phyloP scores from a whole-genome alignment of 2,329 filamentous ascomycete species.

The Pezicula rhizophila region DNA sequence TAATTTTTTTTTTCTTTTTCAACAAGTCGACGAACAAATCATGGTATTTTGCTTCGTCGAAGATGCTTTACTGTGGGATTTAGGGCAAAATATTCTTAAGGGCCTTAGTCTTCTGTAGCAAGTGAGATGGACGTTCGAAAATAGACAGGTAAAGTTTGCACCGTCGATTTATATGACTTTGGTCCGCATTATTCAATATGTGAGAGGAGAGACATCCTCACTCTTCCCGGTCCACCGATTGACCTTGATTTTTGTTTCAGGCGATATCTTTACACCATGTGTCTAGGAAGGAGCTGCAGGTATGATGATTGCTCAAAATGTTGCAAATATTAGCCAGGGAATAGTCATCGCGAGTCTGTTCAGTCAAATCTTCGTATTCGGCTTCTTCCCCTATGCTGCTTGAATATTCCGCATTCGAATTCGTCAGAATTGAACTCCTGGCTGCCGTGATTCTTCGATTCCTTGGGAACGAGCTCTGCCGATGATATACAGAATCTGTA shows the following conservation, averaged over 20 bases:
- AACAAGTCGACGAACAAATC: too few relatives aligned
- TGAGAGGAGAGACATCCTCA: slow-evolving; percentile 28
- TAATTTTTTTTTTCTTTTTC: too few relatives aligned
- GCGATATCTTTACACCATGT: slow-evolving; percentile 36
- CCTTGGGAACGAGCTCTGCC: slow-evolving; percentile 30
- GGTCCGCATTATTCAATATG: slow-evolving; percentile 26
- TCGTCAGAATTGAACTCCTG: slow-evolving; percentile 18
- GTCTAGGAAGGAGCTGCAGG: slow-evolving; percentile 29
- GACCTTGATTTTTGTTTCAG: slow-evolving; percentile 22
- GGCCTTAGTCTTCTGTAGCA: too few relatives aligned
- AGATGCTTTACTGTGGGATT: too few relatives aligned
- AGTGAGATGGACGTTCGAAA: too few relatives aligned
- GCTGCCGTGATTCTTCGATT: neutral
- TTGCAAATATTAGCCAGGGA: slow-evolving; percentile 27
- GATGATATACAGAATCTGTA: slow-evolving; percentile 32
- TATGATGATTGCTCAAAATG: slow-evolving; percentile 14
- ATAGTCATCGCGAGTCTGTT: slow-evolving; percentile 41
- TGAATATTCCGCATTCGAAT: slow-evolving; percentile 37
- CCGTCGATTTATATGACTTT: slow-evolving; percentile 11
- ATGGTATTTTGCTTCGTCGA: too few relatives aligned
- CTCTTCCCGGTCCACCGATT: slow-evolving; percentile 28
- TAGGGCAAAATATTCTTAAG: too few relatives aligned
- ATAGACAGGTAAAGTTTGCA: slow-evolving; percentile 20
- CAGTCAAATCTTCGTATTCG: slow-evolving; percentile 44
- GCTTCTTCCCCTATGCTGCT: slow-evolving; percentile 37